Conservation (phyloP, 2,329 filamentous ascomycete genomes). For the Fusarium phyllophilum region DNA sequence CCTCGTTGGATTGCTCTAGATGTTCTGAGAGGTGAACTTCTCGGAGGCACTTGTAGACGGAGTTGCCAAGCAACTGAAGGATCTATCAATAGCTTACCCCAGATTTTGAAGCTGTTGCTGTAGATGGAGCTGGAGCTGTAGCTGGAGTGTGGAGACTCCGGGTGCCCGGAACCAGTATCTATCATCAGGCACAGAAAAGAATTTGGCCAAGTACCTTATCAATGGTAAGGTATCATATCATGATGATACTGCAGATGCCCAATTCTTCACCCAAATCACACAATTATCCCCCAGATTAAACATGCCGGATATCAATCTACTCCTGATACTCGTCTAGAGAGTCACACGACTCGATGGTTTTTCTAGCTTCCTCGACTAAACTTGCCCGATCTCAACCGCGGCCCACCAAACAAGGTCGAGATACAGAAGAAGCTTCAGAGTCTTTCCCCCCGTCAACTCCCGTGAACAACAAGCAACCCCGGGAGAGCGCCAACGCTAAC, state of each 20-base stretch:
- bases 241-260: background rate
- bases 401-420: background rate
- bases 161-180: conserved; percentile 11
- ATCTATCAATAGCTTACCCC: conserved; percentile 20
- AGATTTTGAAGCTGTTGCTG: conserved; percentile 20
- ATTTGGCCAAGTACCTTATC: background rate
- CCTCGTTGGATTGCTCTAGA: background rate
- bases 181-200: conserved; percentile 22
- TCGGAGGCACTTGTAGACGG: background rate
- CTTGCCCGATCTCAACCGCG: conserved; percentile 3
- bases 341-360: conserved; percentile 21
- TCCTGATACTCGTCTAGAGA: background rate
- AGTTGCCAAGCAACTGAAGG: conserved; percentile 14
- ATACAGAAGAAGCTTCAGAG: background rate
- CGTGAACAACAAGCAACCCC: background rate
- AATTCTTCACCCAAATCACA: background rate
- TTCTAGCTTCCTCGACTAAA: conserved; percentile 21
- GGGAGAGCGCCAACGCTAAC: background rate
- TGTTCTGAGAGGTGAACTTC: background rate
- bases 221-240: background rate
- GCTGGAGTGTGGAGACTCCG: conserved; percentile 25
- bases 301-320: background rate
- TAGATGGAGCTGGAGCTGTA: background rate
- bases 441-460: conserved; percentile 13
- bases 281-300: background rate